Base-by-base conservation (phyloP, 441 rosid species). In the Croton laevigatus region DNA sequence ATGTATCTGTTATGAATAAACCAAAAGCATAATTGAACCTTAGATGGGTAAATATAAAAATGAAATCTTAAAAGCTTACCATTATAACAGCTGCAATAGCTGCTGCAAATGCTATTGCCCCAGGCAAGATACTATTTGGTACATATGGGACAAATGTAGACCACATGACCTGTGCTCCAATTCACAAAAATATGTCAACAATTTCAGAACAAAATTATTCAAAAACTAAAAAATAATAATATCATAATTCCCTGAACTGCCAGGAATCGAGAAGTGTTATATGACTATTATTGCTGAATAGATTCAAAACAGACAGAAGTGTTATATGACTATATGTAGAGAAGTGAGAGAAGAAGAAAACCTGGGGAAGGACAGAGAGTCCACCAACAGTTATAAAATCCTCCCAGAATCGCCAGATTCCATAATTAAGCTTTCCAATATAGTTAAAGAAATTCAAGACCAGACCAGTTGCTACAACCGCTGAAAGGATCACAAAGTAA, bases 61-160 rank as follows among this genome's bases (percentile, higher is more conserved):
- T 63, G 37, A 46, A 23, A 49, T 71, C 64, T 59, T 23, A 53
- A 76, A 68, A 75, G 46, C 86, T 76, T 85, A 94, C 98, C 98
- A 90, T 83, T 73, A 87, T 37, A 68, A 94, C 89, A 75, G 89
- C 82, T 22, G 81, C 78, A 22, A 91, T 16, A 71, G 95, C 97
- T 61, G 76, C 46, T 23, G 73, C 83, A 82, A 75, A 87, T 62
- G 98, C 80, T 66, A 80, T 68, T 57, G 78, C 74, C 64, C 97
- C 91, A 3, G 97, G 98, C 81, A 88, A 69, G 69, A 85, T 79
- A 76, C 86, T 85, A 65, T 73, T 76, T 38, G 97, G 97, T 66
- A 94, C 67, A 75, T 76, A 84, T 22, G 98, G 97, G 22, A 94
- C 92, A 80, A 91, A 94, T 54, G 97, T 94, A 20, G 95, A 90